These are phyloP conservation scores for Neurospora sp. DNA, from an alignment of 495 filamentous ascomycete species.

Conservation along the genomic window DNA sequence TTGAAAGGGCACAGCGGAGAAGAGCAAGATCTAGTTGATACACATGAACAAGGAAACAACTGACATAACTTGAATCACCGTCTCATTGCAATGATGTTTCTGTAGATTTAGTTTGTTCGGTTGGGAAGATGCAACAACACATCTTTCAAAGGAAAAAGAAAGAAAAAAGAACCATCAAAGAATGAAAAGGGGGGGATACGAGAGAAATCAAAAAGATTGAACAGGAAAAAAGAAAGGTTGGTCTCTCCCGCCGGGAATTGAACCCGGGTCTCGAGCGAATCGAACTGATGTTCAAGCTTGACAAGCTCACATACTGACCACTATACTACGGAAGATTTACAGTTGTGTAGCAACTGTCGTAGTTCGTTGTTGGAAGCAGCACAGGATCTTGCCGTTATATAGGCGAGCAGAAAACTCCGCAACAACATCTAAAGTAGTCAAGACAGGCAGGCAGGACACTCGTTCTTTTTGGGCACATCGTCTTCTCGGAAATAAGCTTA, in stretches of 20 bases:
- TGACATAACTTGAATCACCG: neutral
- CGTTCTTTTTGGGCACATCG: too few relatives aligned
- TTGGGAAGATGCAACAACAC: neutral
- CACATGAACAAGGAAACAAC: neutral
- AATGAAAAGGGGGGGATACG: too few relatives aligned
- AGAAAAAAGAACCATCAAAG: too few relatives aligned
- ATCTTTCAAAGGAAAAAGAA: too few relatives aligned
- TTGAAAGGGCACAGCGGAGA: neutral
- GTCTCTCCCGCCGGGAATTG: too few relatives aligned
- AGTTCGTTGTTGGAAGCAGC: neutral
- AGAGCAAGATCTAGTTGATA: neutral
- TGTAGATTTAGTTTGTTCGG: neutral
- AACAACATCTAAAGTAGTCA: too few relatives aligned
- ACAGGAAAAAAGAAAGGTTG: too few relatives aligned
- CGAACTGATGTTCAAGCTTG: neutral
- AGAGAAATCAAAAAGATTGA: too few relatives aligned
- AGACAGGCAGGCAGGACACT: too few relatives aligned
- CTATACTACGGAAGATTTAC: neutral
- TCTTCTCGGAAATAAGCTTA: too few relatives aligned
- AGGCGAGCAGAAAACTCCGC: too few relatives aligned
- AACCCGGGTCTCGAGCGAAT: too few relatives aligned
- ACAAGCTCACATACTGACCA: neutral
- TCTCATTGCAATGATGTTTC: neutral
- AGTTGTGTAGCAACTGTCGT: neutral
- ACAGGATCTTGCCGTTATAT: neutral